Conservation (phyloP, 225 moss, liverwort and hornwort genomes). For the Neckera pumila region DNA sequence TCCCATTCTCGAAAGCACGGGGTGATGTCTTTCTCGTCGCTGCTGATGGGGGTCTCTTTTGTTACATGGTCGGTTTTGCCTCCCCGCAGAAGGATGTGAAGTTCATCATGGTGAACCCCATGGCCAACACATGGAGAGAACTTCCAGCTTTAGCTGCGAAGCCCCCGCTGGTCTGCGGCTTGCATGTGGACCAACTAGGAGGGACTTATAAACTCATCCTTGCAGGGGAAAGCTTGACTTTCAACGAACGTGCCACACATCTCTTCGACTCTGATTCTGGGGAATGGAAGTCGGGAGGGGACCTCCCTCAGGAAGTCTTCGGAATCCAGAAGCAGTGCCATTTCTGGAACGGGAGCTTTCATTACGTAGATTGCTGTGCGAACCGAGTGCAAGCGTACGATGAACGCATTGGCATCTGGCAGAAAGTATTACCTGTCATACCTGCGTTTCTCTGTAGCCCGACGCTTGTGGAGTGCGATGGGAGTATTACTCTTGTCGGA, state of each 20-base stretch:
- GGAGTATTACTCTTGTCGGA: slow-evolving; percentile 21
- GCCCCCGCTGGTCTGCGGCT: slow-evolving; percentile 35
- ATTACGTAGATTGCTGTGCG: slow-evolving; percentile 35
- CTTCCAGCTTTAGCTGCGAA: slow-evolving; percentile 26
- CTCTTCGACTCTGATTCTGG: slow-evolving; percentile 21
- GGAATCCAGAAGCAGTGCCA: slow-evolving; percentile 43
- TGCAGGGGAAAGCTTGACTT: slow-evolving; percentile 30
- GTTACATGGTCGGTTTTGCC: slow-evolving; percentile 40
- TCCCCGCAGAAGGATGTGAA: slow-evolving; percentile 43
- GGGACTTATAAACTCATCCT: slow-evolving; percentile 30
- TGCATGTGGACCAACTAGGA: slow-evolving; percentile 28
- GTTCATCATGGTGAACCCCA: slow-evolving; percentile 33
- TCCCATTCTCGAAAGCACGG: slow-evolving; percentile 15
- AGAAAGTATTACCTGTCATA: slow-evolving; percentile 20
- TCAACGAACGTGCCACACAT: slow-evolving; percentile 25
- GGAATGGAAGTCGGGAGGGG: slow-evolving; percentile 26
- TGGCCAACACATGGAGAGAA: slow-evolving; percentile 26
- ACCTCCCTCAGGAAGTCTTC: slow-evolving; percentile 31
- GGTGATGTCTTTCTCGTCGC: slow-evolving; percentile 36
- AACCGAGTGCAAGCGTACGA: slow-evolving; percentile 32
- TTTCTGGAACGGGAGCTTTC: slow-evolving; percentile 40
- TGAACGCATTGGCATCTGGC: slow-evolving; percentile 25
- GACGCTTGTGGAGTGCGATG: slow-evolving; percentile 21
- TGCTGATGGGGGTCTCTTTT: slow-evolving; percentile 30
- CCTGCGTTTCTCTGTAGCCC: slow-evolving; percentile 29